Conservation (phyloP, 805 yeast genomes). For the Teunomyces cretensis region DNA sequence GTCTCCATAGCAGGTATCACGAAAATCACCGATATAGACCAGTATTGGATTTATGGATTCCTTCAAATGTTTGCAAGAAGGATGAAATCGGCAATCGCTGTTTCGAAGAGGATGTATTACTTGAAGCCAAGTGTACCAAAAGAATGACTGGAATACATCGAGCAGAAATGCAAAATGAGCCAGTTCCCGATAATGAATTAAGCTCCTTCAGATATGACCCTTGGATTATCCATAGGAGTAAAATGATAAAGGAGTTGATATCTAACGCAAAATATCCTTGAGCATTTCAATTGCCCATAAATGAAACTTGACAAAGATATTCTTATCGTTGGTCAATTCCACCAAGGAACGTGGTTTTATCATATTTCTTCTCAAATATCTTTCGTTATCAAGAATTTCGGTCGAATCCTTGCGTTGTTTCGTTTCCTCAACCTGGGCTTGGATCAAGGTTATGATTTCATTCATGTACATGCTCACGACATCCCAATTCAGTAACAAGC, state of each 20-base stretch:
- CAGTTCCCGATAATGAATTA: background rate
- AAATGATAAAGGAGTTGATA: background rate
- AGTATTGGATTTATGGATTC: slow-evolving; percentile 30
- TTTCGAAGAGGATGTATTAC: slow-evolving; percentile 16
- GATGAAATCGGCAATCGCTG: slow-evolving; percentile 25
- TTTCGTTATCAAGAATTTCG: slow-evolving; percentile 40
- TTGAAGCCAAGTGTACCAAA: slow-evolving; percentile 19
- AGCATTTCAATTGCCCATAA: slow-evolving; percentile 61
- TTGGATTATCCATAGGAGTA: slow-evolving; percentile 6
- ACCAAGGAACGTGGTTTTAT: slow-evolving; percentile 57
- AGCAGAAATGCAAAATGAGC: slow-evolving; percentile 11
- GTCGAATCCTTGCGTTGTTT: slow-evolving; percentile 11
- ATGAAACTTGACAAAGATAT: slow-evolving; percentile 58
- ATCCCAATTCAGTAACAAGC: slow-evolving; percentile 56
- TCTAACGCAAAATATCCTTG: slow-evolving; percentile 22
- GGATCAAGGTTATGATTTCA: slow-evolving; percentile 21
- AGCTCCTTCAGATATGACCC: slow-evolving; percentile 7
- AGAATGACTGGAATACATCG: slow-evolving; percentile 17
- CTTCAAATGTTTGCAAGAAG: slow-evolving; percentile 18
- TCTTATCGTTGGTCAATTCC: slow-evolving; percentile 54
- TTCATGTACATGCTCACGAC: slow-evolving; percentile 39
- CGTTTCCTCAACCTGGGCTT: slow-evolving; percentile 5
- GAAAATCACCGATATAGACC: slow-evolving; percentile 27
- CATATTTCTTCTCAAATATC: slow-evolving; percentile 55
- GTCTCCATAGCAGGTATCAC: slow-evolving; percentile 12